Evolutionary conservation across 1,284 basidiomycete species (phyloP).

Genomic region (Austropuccinia psidii): DNA sequence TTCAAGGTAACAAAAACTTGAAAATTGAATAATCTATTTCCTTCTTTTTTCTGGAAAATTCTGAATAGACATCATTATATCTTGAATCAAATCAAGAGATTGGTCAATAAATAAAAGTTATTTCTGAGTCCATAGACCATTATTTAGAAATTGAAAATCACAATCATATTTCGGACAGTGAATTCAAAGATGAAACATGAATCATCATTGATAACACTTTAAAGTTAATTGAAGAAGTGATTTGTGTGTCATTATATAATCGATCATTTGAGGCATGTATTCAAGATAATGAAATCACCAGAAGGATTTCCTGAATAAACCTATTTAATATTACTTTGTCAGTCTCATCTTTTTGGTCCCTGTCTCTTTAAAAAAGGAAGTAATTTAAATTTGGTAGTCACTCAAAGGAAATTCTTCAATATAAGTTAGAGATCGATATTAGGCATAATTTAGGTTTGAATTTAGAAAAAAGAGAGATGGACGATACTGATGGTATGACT

Average conservation of each 20-base stretch:
- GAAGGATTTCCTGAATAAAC: conserved; percentile 16
- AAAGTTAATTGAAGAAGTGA: conserved; percentile 29
- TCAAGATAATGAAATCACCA: conserved; percentile 18
- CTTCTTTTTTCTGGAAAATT: neutral
- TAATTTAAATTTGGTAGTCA: neutral
- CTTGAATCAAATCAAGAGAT: conserved; percentile 7
- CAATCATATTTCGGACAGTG: neutral
- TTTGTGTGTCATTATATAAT: conserved; percentile 28
- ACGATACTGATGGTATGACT: conserved; percentile 23
- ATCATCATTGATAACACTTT: conserved; percentile 31
- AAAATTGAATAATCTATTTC: neutral
- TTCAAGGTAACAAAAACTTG: neutral
- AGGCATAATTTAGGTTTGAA: conserved; percentile 35
- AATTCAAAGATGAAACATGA: neutral
- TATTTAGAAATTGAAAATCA: conserved; percentile 8
- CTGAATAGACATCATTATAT: neutral
- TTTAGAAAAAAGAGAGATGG: conserved; percentile 35
- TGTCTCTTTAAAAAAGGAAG: neutral
- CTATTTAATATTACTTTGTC: conserved; percentile 25
- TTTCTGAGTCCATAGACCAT: conserved; percentile 8
- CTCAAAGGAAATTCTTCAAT: neutral
- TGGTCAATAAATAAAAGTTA: conserved; percentile 2
- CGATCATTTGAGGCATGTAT: conserved; percentile 11
- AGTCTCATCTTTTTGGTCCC: neutral
- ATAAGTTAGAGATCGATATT: neutral